Evolutionary conservation across 805 yeast genomes (phyloP).

Genomic region (Gaillardinia entomophila): DNA sequence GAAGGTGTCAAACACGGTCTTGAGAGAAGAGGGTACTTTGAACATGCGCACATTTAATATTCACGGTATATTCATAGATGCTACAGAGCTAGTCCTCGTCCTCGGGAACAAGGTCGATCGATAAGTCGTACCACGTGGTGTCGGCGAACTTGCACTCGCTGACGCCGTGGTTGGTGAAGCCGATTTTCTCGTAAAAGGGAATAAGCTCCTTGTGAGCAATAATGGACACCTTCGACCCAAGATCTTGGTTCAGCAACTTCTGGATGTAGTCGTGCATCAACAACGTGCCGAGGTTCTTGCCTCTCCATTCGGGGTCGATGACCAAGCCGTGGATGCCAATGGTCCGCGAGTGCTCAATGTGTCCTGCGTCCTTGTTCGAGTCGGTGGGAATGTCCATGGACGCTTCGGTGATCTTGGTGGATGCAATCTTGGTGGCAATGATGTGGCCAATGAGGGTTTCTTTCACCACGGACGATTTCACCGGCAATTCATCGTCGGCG

Average conservation of each 20-base stretch:
- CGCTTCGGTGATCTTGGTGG: constrained; percentile 45
- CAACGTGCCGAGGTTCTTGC: constrained; percentile 76
- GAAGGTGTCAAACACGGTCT: constrained; percentile 43
- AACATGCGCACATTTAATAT: too few species aligned
- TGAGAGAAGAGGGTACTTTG: constrained; percentile 36
- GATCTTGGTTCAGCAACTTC: constrained; percentile 78
- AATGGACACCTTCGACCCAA: constrained; percentile 71
- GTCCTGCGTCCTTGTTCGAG: constrained; percentile 43
- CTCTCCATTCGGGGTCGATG: constrained; percentile 71
- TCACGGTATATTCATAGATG: background rate
- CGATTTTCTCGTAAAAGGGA: constrained; percentile 77
- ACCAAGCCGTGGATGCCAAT: constrained; percentile 83
- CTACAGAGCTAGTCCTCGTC: constrained; percentile 34
- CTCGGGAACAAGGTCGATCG: constrained; percentile 39
- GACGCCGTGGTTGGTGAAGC: constrained; percentile 66
- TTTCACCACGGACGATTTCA: constrained; percentile 43
- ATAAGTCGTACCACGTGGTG: constrained; percentile 56
- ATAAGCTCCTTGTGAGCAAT: constrained; percentile 65
- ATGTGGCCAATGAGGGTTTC: constrained; percentile 78
- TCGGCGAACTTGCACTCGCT: constrained; percentile 57
- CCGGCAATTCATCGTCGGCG: constrained; percentile 36
- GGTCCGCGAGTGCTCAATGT: constrained; percentile 64
- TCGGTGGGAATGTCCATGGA: constrained; percentile 56
- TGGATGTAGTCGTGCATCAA: constrained; percentile 86
- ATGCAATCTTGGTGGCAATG: constrained; percentile 64